Conservation (phyloP, 352 stramenopile genomes). For the Thalassiosira livingstoniorum region DNA sequence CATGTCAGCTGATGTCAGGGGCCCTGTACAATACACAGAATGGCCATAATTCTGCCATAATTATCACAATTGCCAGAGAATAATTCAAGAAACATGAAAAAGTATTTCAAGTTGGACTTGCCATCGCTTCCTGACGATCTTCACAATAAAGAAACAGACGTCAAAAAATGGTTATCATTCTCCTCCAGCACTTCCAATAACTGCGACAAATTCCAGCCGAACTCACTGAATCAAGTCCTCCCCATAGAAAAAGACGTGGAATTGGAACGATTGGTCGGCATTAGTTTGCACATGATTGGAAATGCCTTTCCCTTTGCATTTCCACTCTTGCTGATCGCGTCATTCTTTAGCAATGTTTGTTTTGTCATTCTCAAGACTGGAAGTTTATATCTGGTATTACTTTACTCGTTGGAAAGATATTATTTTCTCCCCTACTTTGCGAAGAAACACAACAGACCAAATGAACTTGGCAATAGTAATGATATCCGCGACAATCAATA, state of each 20-base stretch:
- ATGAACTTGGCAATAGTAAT: slow-evolving; percentile 26
- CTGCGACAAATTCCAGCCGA: slow-evolving; percentile 50
- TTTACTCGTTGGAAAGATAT: slow-evolving; percentile 48
- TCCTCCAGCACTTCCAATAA: slow-evolving; percentile 31
- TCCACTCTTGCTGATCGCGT: slow-evolving; percentile 22
- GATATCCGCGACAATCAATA: slow-evolving; percentile 74
- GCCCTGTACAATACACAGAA: no score
- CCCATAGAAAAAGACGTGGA: slow-evolving; percentile 63
- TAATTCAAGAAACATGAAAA: no score
- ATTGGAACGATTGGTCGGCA: slow-evolving; percentile 68
- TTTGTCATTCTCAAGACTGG: slow-evolving; percentile 39
- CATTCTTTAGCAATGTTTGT: slow-evolving; percentile 31
- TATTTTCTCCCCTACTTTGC: slow-evolving; percentile 62
- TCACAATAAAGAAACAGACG: slow-evolving; percentile 53
- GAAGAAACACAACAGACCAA: slow-evolving; percentile 52
- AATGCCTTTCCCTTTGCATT: slow-evolving; percentile 75
- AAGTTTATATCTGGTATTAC: slow-evolving; percentile 42
- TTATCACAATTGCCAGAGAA: no score
- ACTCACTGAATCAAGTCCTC: slow-evolving; percentile 52
- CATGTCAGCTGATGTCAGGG: no score
- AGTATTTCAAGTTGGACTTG: slow-evolving; percentile 71
- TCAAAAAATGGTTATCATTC: slow-evolving; percentile 71
- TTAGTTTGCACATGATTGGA: slow-evolving; percentile 66
- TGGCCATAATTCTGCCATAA: no score
- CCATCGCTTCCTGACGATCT: slow-evolving; percentile 65